These are phyloP conservation scores for Peterozyma toletana DNA, from an alignment of 805 yeast species.

Conservation along the genomic window DNA sequence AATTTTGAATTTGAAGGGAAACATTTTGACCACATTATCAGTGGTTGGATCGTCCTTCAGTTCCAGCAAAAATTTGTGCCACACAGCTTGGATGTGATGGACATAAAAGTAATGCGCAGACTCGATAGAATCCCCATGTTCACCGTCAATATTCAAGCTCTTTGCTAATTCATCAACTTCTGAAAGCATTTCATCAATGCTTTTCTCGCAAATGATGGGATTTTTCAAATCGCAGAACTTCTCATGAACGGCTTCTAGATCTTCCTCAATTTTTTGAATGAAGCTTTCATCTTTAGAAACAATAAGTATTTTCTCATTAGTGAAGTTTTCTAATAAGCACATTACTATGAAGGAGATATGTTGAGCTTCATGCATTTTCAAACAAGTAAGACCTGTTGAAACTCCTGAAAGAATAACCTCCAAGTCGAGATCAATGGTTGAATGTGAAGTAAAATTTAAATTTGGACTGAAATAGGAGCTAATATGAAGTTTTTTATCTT, in stretches of 20 bases:
- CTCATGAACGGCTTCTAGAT: conserved; percentile 18
- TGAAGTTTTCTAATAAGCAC: conserved; percentile 13
- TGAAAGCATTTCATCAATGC: too few relatives aligned
- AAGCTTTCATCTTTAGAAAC: conserved; percentile 13
- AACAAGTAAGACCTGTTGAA: conserved; percentile 11
- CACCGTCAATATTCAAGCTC: conserved; percentile 22
- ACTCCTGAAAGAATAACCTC: conserved; percentile 18
- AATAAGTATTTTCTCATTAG: conserved; percentile 20
- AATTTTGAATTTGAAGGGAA: too few relatives aligned
- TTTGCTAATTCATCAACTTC: conserved; percentile 23
- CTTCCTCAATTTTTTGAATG: conserved; percentile 9
- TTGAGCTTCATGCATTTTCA: conserved; percentile 25
- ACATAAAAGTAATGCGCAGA: conserved; percentile 26
- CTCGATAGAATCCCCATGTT: conserved; percentile 28
- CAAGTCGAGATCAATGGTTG: conserved; percentile 12
- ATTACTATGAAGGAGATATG: conserved; percentile 15
- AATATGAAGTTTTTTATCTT: not conserved
- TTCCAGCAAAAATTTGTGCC: conserved; percentile 17
- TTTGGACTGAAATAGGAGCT: not conserved
- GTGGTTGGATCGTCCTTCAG: conserved; percentile 7
- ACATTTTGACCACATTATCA: too few relatives aligned
- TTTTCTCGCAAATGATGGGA: conserved; percentile 11
- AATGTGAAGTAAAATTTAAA: conserved; percentile 2
- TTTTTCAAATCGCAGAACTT: not conserved
- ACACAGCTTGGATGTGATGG: conserved; percentile 14